These are phyloP conservation scores for Limtongia smithiae DNA, from an alignment of 805 yeast genomes.

Conservation along the genomic window DNA sequence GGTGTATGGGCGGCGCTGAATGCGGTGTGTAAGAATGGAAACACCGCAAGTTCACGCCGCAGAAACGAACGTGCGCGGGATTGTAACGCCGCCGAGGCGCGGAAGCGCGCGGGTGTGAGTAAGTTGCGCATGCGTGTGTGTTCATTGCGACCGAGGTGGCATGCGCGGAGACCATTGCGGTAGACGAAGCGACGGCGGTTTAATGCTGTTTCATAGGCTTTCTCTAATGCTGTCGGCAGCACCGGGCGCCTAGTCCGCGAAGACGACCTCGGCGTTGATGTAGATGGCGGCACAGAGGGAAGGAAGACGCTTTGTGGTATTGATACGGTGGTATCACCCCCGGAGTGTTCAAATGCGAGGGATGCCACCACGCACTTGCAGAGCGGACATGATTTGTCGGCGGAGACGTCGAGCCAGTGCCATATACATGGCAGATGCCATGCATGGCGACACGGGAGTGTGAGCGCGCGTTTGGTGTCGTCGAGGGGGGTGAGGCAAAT, in stretches of 20 bases:
- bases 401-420: slow-evolving; percentile 9
- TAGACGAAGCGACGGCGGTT: slow-evolving; percentile 12
- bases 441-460: slow-evolving; percentile 12
- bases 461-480: background rate
- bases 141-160: slow-evolving; percentile 8
- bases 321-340: background rate
- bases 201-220: background rate
- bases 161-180: slow-evolving; percentile 10
- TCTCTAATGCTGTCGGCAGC: background rate
- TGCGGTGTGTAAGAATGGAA: slow-evolving; percentile 7
- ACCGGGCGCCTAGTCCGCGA: background rate
- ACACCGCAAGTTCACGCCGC: slow-evolving; percentile 13
- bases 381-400: slow-evolving; percentile 5
- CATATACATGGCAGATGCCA: slow-evolving; percentile 5
- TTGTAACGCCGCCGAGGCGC: background rate
- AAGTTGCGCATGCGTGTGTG: background rate
- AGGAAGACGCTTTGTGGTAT: background rate
- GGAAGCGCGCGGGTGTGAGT: no score
- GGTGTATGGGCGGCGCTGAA: background rate
- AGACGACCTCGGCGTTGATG: background rate
- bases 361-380: slow-evolving; percentile 3
- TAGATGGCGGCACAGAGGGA: background rate
- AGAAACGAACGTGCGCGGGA: slow-evolving; percentile 5
- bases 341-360: background rate
- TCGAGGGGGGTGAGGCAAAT: slow-evolving; percentile 8